These are phyloP conservation scores for Alternaria brassicicola DNA, from an alignment of 2,329 filamentous ascomycete genomes.

Conservation along the genomic window DNA sequence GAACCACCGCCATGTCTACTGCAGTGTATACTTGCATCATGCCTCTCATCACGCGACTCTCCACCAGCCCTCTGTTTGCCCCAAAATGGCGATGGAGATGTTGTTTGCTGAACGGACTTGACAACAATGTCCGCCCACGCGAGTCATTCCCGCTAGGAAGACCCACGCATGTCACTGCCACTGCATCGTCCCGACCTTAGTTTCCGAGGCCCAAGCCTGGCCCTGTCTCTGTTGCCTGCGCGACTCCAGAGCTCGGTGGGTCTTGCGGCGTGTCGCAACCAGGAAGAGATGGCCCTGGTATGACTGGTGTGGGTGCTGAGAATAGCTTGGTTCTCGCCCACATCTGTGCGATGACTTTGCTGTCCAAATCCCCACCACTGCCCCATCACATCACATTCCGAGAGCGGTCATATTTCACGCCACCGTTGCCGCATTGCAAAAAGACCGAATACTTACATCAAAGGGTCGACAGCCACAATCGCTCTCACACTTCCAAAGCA, in stretches of 20 bases:
- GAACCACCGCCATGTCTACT: neutral
- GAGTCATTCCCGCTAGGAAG: slow-evolving; percentile 12
- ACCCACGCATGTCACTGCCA: slow-evolving; percentile 4
- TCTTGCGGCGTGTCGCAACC: neutral
- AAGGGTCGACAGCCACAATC: no score
- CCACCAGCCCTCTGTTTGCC: neutral
- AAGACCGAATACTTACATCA: no score
- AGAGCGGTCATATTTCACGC: no score
- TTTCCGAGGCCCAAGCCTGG: slow-evolving; percentile 4
- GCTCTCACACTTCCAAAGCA: no score
- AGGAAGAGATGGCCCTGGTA: neutral
- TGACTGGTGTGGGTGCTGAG: neutral
- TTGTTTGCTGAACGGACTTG: neutral
- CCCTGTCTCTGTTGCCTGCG: neutral
- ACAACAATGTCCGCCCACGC: neutral
- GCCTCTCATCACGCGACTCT: neutral
- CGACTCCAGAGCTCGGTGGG: neutral
- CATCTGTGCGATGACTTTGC: neutral
- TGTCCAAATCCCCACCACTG: neutral
- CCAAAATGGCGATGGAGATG: fast-evolving
- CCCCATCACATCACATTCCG: no score
- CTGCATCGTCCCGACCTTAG: slow-evolving; percentile 11
- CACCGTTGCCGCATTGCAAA: no score
- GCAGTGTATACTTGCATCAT: fast-evolving
- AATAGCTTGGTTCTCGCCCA: neutral